Percentiles rank a stretch among this genome's conserved stretches.
phyloP scores from a whole-genome alignment of 352 stramenopile species.

The Blastocystis sp. region DNA sequence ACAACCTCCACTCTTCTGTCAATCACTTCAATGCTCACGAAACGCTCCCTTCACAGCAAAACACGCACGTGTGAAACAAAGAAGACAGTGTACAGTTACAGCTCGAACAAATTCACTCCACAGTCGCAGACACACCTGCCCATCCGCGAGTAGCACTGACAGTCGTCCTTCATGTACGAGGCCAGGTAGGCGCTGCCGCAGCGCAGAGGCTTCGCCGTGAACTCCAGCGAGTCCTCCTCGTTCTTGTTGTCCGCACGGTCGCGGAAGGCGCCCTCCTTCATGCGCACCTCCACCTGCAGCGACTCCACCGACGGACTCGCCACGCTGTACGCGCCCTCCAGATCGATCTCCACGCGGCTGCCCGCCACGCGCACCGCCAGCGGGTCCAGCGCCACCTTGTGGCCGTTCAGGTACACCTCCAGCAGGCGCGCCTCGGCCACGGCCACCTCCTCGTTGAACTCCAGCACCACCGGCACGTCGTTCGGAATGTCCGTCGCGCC shows the following conservation, averaged over 20 bases:
- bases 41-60: not conserved
- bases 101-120: slow-evolving; percentile 22
- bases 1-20: too few species aligned
- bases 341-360: slow-evolving; percentile 2
- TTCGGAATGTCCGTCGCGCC: slow-evolving; percentile 14
- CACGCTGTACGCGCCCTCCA: not conserved
- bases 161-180: slow-evolving; percentile 28
- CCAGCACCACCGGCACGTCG: slow-evolving; percentile 34
- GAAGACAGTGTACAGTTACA: slow-evolving; percentile 33
- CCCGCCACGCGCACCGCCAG: not conserved
- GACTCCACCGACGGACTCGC: slow-evolving; percentile 23
- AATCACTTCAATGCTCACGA: too few species aligned
- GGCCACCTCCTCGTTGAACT: slow-evolving; percentile 18
- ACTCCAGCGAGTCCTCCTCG: slow-evolving; percentile 13
- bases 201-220: slow-evolving; percentile 28
- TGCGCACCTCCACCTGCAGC: slow-evolving; percentile 12
- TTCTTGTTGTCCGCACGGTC: slow-evolving; percentile 41
- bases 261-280: slow-evolving; percentile 23
- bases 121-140: slow-evolving; percentile 53
- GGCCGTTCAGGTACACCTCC: slow-evolving; percentile 17
- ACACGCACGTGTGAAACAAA: not conserved
- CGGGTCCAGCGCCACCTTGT: not conserved
- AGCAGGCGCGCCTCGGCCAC: not conserved
- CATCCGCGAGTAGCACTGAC: not conserved
- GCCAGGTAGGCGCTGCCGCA: slow-evolving; percentile 48